Evolutionary conservation across 2,329 filamentous ascomycete genomes (phyloP), one percentile per base, ranked within the genome.

Genomic region (Thelonectria rubi): DNA sequence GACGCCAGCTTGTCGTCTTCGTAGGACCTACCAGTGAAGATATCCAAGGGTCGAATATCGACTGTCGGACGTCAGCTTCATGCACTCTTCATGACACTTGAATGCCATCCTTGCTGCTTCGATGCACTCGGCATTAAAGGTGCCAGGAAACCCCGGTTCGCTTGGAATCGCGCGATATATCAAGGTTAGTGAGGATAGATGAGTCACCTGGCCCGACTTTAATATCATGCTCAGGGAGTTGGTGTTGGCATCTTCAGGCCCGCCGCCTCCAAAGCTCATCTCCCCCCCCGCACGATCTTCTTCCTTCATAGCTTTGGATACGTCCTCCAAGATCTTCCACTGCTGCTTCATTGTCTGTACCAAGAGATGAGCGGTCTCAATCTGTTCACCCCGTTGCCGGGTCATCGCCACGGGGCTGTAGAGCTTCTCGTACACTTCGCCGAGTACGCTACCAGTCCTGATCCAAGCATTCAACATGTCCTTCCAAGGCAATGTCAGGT

Each of bases 81-180:
- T 56, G 46, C 54, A 56, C 6, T 56, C 54, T 6, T 32, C 45
- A 26, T 56, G 54, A 24, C 37, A 56, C 4, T 21, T 56, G 17
- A 56, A 50, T 15, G 54, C 54, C 54, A 50, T 56, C 26, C 54
- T 49, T 12, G 54, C 54, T 15, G 54, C 54, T 42, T 56, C 54
- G 45, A 56, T 56, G 20, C 54, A 56, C 26, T 56, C 54, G 11
- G 37, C 21, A 30, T 56, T 56, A 24, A 56, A 50, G 4, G 54
- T 43, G 45, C 54, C 49, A 5, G 45, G 34, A 11, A 56, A 43
- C 3, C 45, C 54, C 32, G 45, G 45, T 30, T 20, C 45, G 37
- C 45, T 56, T 18, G 54, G 54, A 10, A 56, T 56, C 34, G 45
- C 54, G 17, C 54, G 54, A 56, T 56, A 56, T 26, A 56, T 56